These are phyloP conservation scores for Volvox africanus DNA, from an alignment of 139 green algal species.

Conservation along the genomic window DNA sequence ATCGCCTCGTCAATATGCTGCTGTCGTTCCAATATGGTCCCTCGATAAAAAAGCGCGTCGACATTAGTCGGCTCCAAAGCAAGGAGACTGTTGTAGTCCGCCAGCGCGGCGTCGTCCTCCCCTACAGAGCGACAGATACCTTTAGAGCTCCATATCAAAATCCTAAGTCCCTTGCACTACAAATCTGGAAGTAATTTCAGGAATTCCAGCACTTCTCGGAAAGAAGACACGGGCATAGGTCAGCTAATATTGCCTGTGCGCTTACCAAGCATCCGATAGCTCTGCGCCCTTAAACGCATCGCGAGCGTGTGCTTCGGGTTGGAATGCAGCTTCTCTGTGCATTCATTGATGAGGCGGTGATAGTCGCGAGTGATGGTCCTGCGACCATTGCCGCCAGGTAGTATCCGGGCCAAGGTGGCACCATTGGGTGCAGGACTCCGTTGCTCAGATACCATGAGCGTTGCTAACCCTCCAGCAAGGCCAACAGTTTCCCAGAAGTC, in stretches of 20 bases:
- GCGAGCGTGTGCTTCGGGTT: slow-evolving; percentile 18
- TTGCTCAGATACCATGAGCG: slow-evolving; percentile 3
- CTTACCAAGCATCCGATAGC: slow-evolving; percentile 20
- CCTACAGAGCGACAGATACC: not conserved
- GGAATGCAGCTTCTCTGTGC: slow-evolving; percentile 20
- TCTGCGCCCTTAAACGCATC: slow-evolving; percentile 18
- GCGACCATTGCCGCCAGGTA: not conserved
- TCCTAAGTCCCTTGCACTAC: too few species aligned
- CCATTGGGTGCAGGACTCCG: not conserved
- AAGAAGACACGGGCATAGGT: not conserved
- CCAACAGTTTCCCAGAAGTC: not conserved
- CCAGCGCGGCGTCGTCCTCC: not conserved
- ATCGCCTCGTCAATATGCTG: slow-evolving; percentile 75
- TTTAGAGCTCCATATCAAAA: too few species aligned
- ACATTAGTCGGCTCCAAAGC: slow-evolving; percentile 64
- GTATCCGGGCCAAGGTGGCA: not conserved
- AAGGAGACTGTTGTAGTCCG: slow-evolving; percentile 61
- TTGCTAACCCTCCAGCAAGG: slow-evolving; percentile 4
- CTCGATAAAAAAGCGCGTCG: slow-evolving; percentile 80
- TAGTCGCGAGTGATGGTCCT: slow-evolving; percentile 9
- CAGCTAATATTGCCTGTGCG: not conserved
- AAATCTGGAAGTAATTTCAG: too few species aligned
- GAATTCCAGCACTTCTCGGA: too few species aligned
- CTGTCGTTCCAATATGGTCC: slow-evolving; percentile 68
- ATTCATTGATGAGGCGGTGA: slow-evolving; percentile 10